These are phyloP conservation scores for Tylopilus sp. DNA, from an alignment of 1,284 basidiomycete genomes.

Conservation along the genomic window DNA sequence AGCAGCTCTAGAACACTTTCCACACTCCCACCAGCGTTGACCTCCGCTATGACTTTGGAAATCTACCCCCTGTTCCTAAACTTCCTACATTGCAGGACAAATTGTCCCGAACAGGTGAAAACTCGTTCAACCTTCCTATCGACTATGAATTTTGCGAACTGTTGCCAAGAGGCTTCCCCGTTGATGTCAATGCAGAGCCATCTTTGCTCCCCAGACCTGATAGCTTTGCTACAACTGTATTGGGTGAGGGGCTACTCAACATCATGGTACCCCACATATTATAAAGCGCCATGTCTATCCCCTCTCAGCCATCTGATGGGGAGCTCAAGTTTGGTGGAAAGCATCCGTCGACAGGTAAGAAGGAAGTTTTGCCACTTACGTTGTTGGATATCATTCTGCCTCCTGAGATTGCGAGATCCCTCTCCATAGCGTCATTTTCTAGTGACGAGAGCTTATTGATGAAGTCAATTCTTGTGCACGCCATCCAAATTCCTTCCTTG, in stretches of 20 bases:
- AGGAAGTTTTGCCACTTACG: slow-evolving; percentile 49
- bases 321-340: slow-evolving; percentile 73
- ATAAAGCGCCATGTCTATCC: slow-evolving; percentile 46
- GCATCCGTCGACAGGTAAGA: slow-evolving; percentile 39
- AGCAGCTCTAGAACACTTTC: slow-evolving; percentile 80
- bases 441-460: slow-evolving; percentile 63
- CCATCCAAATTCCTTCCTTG: slow-evolving; percentile 41
- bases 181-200: slow-evolving; percentile 30
- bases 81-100: slow-evolving; percentile 39
- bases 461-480: slow-evolving; percentile 64
- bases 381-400: slow-evolving; percentile 78
- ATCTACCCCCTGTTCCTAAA: slow-evolving; percentile 53
- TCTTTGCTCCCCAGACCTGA: slow-evolving; percentile 29
- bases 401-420: slow-evolving; percentile 54
- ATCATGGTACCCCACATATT: slow-evolving; percentile 36
- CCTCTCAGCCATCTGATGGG: slow-evolving; percentile 63
- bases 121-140: slow-evolving; percentile 30
- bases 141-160: slow-evolving; percentile 31
- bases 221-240: slow-evolving; percentile 24
- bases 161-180: slow-evolving; percentile 26
- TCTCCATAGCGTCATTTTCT: slow-evolving; percentile 55
- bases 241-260: slow-evolving; percentile 35
- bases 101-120: slow-evolving; percentile 32
- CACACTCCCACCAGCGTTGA: slow-evolving; percentile 72
- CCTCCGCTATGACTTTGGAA: slow-evolving; percentile 55